Conservation (phyloP, 1,139 yeast species). For the Nadsonia commutata region DNA sequence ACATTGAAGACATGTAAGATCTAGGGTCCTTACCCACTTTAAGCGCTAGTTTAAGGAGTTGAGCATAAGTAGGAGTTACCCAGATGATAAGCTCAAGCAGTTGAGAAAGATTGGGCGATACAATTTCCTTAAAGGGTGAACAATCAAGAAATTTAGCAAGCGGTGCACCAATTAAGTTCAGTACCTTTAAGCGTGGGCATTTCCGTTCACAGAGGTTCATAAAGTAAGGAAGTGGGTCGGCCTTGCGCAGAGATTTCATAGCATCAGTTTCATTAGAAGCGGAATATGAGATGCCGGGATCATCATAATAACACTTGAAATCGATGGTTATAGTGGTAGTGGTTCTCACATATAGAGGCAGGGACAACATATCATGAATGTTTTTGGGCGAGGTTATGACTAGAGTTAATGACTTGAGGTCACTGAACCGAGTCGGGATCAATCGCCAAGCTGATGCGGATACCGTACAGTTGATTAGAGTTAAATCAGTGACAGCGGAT, state of each 20-base stretch:
- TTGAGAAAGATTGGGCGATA: background rate
- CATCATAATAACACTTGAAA: background rate
- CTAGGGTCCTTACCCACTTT: background rate
- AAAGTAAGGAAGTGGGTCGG: background rate
- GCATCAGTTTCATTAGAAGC: no score
- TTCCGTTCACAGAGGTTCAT: background rate
- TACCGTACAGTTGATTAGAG: background rate
- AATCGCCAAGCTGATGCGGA: background rate
- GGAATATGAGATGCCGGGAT: no score
- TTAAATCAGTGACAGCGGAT: background rate
- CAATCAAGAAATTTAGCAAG: background rate
- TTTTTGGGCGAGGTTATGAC: background rate
- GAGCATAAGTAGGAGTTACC: background rate
- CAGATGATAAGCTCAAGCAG: background rate
- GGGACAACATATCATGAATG: background rate
- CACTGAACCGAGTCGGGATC: background rate
- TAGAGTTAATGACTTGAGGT: background rate
- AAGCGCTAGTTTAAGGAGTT: no score
- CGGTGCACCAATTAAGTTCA: background rate
- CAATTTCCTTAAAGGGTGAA: background rate
- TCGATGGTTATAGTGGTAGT: background rate
- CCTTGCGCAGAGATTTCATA: background rate
- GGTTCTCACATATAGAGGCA: background rate
- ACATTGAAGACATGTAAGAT: background rate
- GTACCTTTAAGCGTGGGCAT: background rate